Evolutionary conservation across 2,329 filamentous ascomycete species (phyloP).

Genomic region (Cryphonectria parasitica): DNA sequence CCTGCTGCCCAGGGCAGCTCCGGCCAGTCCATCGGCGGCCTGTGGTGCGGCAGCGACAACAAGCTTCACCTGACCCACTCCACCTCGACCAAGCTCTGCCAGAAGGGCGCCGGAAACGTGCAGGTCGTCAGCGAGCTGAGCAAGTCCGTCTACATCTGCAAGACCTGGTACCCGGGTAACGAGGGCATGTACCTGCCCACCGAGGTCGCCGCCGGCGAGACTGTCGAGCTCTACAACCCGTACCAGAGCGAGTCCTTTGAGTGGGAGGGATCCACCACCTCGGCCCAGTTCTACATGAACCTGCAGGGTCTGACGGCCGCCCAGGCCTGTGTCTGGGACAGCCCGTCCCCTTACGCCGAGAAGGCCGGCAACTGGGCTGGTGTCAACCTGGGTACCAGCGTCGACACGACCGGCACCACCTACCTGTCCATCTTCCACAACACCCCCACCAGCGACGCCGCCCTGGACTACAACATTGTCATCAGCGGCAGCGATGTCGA

Average conservation of each 20-base stretch:
- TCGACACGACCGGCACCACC: conserved; percentile 64
- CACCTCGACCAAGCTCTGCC: conserved; percentile 72
- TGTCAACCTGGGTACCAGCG: conserved; percentile 81
- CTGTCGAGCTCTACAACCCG: conserved; percentile 73
- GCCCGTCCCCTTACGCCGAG: conserved; percentile 47
- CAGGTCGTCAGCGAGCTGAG: conserved; percentile 75
- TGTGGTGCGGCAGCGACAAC: conserved; percentile 74
- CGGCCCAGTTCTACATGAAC: conserved; percentile 97
- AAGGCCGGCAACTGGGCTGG: conserved; percentile 84
- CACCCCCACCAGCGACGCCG: conserved; percentile 69
- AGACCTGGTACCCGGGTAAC: conserved; percentile 93
- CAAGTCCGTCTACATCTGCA: conserved; percentile 75
- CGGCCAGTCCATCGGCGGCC: conserved; percentile 84
- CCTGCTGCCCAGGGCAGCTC: conserved; percentile 75
- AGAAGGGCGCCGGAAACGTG: conserved; percentile 70
- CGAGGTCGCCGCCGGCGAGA: conserved; percentile 63
- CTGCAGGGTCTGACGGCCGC: conserved; percentile 68
- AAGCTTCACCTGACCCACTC: conserved; percentile 78
- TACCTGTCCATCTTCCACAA: conserved; percentile 89
- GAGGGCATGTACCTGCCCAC: conserved; percentile 85
- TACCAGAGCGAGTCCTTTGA: conserved; percentile 73
- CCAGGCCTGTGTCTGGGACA: conserved; percentile 77
- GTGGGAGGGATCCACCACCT: conserved; percentile 75
- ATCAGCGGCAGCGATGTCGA: conserved; percentile 40
- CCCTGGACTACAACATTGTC: conserved; percentile 79